phyloP scores from a whole-genome alignment of 805 yeast species.

The Starmerella gropengiesseri region DNA sequence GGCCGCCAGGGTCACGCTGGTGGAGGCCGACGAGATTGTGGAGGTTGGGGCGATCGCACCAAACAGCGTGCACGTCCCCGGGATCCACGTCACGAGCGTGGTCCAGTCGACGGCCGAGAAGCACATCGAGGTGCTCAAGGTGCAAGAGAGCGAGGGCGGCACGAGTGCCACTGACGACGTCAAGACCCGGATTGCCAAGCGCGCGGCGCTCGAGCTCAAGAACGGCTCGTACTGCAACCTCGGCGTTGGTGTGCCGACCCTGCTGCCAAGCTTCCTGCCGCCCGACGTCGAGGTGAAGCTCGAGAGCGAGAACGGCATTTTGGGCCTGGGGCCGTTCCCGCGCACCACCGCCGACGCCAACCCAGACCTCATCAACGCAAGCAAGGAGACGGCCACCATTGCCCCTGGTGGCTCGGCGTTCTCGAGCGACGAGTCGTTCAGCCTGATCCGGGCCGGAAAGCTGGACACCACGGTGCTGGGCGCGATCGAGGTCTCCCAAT shows the following conservation, averaged over 20 bases:
- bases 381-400: conserved; percentile 42
- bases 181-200: conserved; percentile 32
- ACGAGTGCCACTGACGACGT: background rate
- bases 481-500: conserved; percentile 40
- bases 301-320: conserved; percentile 42
- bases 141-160: conserved; percentile 7
- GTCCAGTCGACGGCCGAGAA: conserved; percentile 36
- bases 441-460: conserved; percentile 40
- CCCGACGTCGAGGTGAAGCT: conserved; percentile 32
- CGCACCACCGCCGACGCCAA: conserved; percentile 34
- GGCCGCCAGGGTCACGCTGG: conserved; percentile 38
- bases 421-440: conserved; percentile 42
- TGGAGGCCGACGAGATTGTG: conserved; percentile 43
- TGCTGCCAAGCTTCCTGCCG: conserved; percentile 37
- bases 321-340: conserved; percentile 43
- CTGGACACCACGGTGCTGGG: conserved; percentile 38
- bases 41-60: conserved; percentile 37
- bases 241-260: conserved; percentile 44
- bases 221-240: conserved; percentile 38
- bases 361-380: conserved; percentile 42
- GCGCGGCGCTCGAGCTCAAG: conserved; percentile 39
- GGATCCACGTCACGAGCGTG: conserved; percentile 35
- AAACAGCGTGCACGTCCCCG: conserved; percentile 39
- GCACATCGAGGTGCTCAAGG: conserved; percentile 31
- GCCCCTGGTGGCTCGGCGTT: conserved; percentile 39